phyloP scores from a whole-genome alignment of 2,329 filamentous ascomycete genomes.

The Fusarium succisae region DNA sequence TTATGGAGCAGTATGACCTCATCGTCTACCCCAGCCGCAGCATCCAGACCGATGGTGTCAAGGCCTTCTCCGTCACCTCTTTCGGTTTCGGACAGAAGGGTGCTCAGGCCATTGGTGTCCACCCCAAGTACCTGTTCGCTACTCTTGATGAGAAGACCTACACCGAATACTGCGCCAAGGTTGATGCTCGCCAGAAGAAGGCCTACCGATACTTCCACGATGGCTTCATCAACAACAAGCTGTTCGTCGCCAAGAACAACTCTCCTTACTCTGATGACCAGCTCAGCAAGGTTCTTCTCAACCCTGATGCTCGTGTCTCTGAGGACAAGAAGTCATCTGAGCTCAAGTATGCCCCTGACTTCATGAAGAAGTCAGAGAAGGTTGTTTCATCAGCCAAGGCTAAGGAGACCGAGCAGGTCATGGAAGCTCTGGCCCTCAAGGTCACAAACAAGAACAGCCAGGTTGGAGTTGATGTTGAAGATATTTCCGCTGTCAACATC shows the following conservation, averaged over 20 bases:
- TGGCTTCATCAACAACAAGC: constrained; percentile 94
- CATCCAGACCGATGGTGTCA: constrained; percentile 97
- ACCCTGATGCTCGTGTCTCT: constrained; percentile 87
- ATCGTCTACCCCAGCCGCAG: constrained; percentile 95
- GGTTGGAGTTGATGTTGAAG: constrained; percentile 94
- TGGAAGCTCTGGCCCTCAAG: constrained; percentile 78
- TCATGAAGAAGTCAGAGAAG: constrained; percentile 73
- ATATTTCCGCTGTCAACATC: constrained; percentile 86
- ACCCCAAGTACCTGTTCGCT: constrained; percentile 94
- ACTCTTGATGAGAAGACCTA: constrained; percentile 90
- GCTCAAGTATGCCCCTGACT: constrained; percentile 76
- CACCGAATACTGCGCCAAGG: constrained; percentile 83
- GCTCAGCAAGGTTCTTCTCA: constrained; percentile 88
- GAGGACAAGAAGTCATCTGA: constrained; percentile 87
- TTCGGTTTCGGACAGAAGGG: constrained; percentile 99
- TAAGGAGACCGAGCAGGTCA: constrained; percentile 76
- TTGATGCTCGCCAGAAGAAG: constrained; percentile 95
- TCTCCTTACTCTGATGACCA: constrained; percentile 90
- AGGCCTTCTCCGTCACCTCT: constrained; percentile 98
- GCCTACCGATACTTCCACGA: constrained; percentile 99
- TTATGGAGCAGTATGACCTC: constrained; percentile 98
- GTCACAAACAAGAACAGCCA: constrained; percentile 70
- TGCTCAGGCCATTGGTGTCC: constrained; percentile 94
- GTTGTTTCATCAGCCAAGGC: constrained; percentile 57
- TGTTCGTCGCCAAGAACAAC: constrained; percentile 95